A percentile compares a stretch with the other conserved stretches of the same genome.
Evolutionary conservation across 441 rosid species (phyloP).

Genomic region (Mallotus repandus): DNA sequence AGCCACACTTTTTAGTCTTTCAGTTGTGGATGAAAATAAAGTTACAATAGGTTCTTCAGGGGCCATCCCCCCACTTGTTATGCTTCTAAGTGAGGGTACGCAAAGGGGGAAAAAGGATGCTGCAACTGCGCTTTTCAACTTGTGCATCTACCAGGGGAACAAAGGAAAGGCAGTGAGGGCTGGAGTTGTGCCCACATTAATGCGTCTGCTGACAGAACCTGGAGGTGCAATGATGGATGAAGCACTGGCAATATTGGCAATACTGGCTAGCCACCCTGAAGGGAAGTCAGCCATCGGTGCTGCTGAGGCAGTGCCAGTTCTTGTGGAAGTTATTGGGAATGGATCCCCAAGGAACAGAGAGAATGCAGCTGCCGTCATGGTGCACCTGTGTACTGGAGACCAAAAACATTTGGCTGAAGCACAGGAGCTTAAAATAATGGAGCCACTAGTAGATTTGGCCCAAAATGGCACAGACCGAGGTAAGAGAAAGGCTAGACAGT

Average conservation of each 20-base stretch:
- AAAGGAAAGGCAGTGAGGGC: conserved; percentile 94
- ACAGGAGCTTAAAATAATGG: conserved; percentile 70
- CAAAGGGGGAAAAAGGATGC: conserved; percentile 96
- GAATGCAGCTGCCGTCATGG: conserved; percentile 93
- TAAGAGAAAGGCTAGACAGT: conserved; percentile 85
- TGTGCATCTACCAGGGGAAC: conserved; percentile 96
- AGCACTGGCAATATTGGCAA: conserved; percentile 82
- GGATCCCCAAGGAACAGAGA: conserved; percentile 91
- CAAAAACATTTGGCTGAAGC: conserved; percentile 67
- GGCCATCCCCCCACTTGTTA: conserved; percentile 85
- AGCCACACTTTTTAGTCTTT: conserved; percentile 92
- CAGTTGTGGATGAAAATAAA: conserved; percentile 85
- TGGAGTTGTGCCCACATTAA: conserved; percentile 78
- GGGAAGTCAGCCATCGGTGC: conserved; percentile 83
- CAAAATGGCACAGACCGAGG: conserved; percentile 89
- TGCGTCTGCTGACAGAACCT: conserved; percentile 67
- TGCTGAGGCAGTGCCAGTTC: conserved; percentile 74
- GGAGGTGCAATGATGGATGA: conserved; percentile 90
- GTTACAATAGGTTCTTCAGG: conserved; percentile 80
- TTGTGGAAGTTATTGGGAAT: conserved; percentile 67
- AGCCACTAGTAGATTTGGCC: conserved; percentile 63
- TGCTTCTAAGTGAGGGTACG: conserved; percentile 80
- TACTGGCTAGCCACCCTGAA: conserved; percentile 86
- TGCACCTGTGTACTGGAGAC: conserved; percentile 82
- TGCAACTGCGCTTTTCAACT: conserved; percentile 94